Evolutionary conservation across 208 protist genomes (phyloP).

Genomic region (Trypanosoma brucei): DNA sequence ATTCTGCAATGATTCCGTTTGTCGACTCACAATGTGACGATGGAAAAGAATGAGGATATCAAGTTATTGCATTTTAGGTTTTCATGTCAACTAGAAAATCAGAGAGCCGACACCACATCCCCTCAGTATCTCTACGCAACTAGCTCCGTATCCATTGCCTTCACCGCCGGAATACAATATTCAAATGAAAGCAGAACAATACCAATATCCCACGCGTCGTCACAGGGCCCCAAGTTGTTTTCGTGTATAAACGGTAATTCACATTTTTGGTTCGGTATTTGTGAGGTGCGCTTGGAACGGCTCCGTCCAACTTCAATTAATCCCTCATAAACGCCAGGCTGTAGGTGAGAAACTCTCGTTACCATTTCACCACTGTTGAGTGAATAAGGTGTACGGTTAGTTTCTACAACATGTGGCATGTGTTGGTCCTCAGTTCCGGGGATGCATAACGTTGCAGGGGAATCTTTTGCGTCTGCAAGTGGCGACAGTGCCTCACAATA

Average conservation of each 20-base stretch:
- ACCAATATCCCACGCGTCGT: slow-evolving; percentile 4
- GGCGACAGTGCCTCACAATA: background rate
- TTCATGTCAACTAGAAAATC: too few species aligned
- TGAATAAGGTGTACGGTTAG: too few species aligned
- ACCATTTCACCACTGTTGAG: background rate
- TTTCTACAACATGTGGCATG: too few species aligned
- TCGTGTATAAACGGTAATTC: background rate
- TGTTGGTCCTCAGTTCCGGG: background rate
- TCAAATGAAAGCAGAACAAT: slow-evolving; percentile 7
- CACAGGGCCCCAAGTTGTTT: background rate
- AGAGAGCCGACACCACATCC: too few species aligned
- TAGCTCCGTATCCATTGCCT: slow-evolving; percentile 15
- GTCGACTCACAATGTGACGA: too few species aligned
- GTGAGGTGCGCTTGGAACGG: background rate
- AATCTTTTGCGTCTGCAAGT: background rate
- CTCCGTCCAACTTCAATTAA: background rate
- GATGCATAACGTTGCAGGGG: background rate
- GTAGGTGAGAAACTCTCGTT: background rate
- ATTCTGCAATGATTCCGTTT: too few species aligned
- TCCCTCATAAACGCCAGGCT: background rate
- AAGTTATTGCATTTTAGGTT: too few species aligned
- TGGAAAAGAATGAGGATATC: too few species aligned
- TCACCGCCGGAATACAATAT: slow-evolving; percentile 13
- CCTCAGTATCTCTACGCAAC: background rate
- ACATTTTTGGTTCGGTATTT: background rate